Percentiles rank a stretch among this genome's conserved stretches.
phyloP scores from a whole-genome alignment of 331 rosid species.

The Prunus yedoensis region DNA sequence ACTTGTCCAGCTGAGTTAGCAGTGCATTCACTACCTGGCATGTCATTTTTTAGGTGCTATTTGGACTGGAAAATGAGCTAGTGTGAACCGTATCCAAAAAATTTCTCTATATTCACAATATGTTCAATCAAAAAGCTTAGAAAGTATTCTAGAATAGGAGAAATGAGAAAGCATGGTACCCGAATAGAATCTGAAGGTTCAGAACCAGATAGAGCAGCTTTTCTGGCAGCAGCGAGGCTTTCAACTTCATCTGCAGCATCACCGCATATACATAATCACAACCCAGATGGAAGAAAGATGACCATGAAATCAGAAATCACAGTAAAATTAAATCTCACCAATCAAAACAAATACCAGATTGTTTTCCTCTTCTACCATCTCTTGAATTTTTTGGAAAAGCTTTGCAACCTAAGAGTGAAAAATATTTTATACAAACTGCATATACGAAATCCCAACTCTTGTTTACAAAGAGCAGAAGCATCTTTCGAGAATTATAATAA shows the following conservation, averaged over 20 bases:
- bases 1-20: conserved; percentile 93
- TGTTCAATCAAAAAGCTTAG: background rate
- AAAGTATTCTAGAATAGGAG: background rate
- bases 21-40: conserved; percentile 97
- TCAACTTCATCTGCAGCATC: conserved; percentile 88
- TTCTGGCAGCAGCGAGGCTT: conserved; percentile 96
- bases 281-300: conserved; percentile 22
- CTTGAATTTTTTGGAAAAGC: conserved; percentile 93
- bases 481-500: background rate
- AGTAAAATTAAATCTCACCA: conserved; percentile 61
- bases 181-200: conserved; percentile 98
- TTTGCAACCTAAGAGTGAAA: conserved; percentile 78
- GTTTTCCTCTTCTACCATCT: conserved; percentile 97
- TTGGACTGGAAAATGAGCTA: conserved; percentile 3
- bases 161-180: conserved; percentile 44
- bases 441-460: background rate
- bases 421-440: background rate
- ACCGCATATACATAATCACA: conserved; percentile 26
- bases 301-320: conserved; percentile 18
- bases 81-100: background rate
- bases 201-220: conserved; percentile 96
- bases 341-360: conserved; percentile 98
- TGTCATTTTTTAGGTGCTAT: conserved; percentile 30
- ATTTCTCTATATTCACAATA: background rate
- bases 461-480: background rate